Conservation (phyloP, 345 rosid genomes). For the Geranium rotundifolium region DNA sequence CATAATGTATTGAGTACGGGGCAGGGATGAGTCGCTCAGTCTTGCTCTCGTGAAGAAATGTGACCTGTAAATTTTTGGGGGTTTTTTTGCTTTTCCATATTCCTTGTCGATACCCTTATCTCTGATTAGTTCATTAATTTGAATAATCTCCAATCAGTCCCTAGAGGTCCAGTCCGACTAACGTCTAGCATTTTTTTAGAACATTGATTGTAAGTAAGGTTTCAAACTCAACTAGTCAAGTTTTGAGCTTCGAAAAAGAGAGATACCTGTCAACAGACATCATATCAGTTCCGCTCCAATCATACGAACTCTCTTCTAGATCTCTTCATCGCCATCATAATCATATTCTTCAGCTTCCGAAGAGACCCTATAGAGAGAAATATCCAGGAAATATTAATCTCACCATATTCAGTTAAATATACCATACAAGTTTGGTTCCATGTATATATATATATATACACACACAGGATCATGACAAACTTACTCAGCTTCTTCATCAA, state of each 20-base stretch:
- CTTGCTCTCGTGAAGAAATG: too few relatives aligned
- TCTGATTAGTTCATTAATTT: too few relatives aligned
- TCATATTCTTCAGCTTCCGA: slow-evolving; percentile 55
- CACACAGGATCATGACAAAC: slow-evolving; percentile 16
- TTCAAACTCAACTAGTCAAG: background rate
- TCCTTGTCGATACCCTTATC: too few relatives aligned
- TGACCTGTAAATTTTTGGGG: too few relatives aligned
- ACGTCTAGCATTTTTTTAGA: too few relatives aligned
- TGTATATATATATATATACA: background rate
- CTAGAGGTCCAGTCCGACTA: too few relatives aligned
- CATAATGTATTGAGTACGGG: too few relatives aligned
- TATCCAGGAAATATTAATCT: background rate
- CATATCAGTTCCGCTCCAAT: slow-evolving; percentile 62
- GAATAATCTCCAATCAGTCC: too few relatives aligned
- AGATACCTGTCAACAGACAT: slow-evolving; percentile 77
- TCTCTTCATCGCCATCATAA: slow-evolving; percentile 56
- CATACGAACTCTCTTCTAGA: slow-evolving; percentile 31
- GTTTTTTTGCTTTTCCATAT: too few relatives aligned
- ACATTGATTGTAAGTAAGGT: too few relatives aligned
- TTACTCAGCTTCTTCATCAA: slow-evolving; percentile 91
- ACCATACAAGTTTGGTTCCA: background rate
- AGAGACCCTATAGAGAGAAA: slow-evolving; percentile 48
- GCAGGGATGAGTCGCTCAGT: too few relatives aligned
- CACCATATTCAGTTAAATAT: background rate
- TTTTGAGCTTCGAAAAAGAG: background rate